Base-by-base conservation (phyloP, 345 rosid species). In the Leavenworthia alabamica region DNA sequence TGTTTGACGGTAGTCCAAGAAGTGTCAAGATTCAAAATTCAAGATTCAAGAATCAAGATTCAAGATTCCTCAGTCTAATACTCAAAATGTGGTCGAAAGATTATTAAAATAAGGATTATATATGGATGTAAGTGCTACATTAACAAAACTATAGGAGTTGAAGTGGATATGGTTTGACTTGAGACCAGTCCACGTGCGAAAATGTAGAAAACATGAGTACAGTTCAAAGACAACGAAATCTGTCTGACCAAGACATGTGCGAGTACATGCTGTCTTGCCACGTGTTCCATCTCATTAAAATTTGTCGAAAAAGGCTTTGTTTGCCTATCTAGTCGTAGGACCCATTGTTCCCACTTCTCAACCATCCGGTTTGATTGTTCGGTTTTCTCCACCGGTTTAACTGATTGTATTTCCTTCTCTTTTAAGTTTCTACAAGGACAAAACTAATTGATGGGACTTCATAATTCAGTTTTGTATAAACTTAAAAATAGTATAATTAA, bases 211-310 rank as follows among this genome's bases (percentile, higher is more conserved):
- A 45, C 67, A 69, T 56, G 48, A 61, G 66, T 60, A 69, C 55
- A 60, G 61, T 69, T 51, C 62, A 44, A 53, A 69, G 73, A 60
- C 73, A 69, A 52, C 73, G 42, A 69, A 69, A 35, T 69, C 23
- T 52, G 33, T 60, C 73, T 60, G 73, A 56, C 67, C 33, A 35
- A 33, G 49, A 53, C 73, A 69, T 69, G 67, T 69, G 61, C 67
- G 11, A 52, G 48, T 53, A 62, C 67, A 69, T 60, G 67, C 56
- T 60, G 42, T 52, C 48, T 60, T 27, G 62, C 73, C 67, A 69
- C 56, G 62, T 60, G 40, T 45, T 35, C 55, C 61, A 52, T 60
- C 33, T 51, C 55, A 52, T 43, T 31, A 16, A 29, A 29, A 5
- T 15, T 28, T 58, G 66, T 50, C 28, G 20, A 23, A 23, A 16